phyloP scores from a whole-genome alignment of 768 basidiomycete genomes.

The Agrocybe pediades region DNA sequence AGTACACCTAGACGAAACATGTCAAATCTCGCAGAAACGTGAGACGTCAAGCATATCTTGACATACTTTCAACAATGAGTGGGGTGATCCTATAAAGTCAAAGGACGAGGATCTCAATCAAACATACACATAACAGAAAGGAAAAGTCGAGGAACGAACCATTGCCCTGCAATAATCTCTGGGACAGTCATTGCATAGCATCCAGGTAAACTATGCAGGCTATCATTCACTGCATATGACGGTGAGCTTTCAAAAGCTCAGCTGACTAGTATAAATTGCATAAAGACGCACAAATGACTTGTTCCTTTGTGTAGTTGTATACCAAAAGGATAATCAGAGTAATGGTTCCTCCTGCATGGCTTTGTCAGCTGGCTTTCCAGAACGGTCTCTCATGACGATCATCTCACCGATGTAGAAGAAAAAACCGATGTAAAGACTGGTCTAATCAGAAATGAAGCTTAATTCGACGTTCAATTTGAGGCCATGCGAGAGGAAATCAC shows the following conservation, averaged over 20 bases:
- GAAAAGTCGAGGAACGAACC: constrained; percentile 18
- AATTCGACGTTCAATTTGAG: not conserved
- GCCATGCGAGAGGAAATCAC: not conserved
- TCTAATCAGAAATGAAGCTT: constrained; percentile 1
- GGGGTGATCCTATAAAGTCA: constrained; percentile 23
- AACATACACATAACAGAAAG: too few species aligned
- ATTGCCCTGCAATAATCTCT: constrained; percentile 28
- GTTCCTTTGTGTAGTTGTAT: constrained; percentile 27
- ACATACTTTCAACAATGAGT: constrained; percentile 28
- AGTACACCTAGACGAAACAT: constrained; percentile 18
- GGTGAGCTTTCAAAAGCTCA: not conserved
- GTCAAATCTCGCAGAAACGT: not conserved
- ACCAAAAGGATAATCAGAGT: constrained; percentile 25
- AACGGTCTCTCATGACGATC: not conserved
- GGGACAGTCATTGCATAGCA: constrained; percentile 30
- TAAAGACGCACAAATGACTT: constrained; percentile 23
- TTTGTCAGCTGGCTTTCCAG: not conserved
- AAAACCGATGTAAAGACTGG: constrained; percentile 15
- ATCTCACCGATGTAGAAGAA: constrained; percentile 27
- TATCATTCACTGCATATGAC: constrained; percentile 20
- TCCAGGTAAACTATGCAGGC: constrained; percentile 24
- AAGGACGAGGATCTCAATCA: not conserved
- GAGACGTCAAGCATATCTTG: not conserved
- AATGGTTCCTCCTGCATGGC: constrained; percentile 21
- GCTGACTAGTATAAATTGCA: not conserved